Percentiles rank a stretch among this genome's conserved stretches.
Evolutionary conservation across 164 flowering plant genomes (phyloP).

Genomic region (Amborella trichopoda): DNA sequence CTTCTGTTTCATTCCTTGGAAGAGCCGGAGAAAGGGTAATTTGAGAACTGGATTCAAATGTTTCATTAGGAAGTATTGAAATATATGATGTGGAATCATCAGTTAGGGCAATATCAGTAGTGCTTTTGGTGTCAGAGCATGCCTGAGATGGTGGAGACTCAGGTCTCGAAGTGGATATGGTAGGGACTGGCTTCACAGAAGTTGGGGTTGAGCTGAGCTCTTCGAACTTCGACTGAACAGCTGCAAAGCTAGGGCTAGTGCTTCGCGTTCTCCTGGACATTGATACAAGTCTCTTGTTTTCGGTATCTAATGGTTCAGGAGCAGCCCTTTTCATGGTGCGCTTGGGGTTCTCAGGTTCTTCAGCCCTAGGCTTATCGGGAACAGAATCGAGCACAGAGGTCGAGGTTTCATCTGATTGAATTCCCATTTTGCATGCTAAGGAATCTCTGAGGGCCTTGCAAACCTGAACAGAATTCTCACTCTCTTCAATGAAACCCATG

Average conservation of each 20-base stretch:
- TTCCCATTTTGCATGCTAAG: constrained; percentile 8
- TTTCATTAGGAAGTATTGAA: constrained; percentile 30
- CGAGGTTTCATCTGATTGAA: constrained; percentile 13
- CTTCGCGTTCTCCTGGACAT: constrained; percentile 52
- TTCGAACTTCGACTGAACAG: constrained; percentile 73
- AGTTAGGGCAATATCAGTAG: constrained; percentile 18
- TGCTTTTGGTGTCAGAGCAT: constrained; percentile 13
- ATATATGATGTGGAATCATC: constrained; percentile 21
- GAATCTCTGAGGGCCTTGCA: constrained; percentile 1
- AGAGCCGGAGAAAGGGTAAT: constrained; percentile 78
- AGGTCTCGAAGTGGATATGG: constrained; percentile 20
- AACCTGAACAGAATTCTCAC: constrained; percentile 9
- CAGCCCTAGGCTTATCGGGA: constrained; percentile 20
- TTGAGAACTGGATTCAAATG: constrained; percentile 80
- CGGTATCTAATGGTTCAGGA: constrained; percentile 43
- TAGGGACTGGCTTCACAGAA: constrained; percentile 21
- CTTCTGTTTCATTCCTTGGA: constrained; percentile 54
- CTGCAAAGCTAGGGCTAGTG: constrained; percentile 56
- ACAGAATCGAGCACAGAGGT: constrained; percentile 8
- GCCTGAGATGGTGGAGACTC: constrained; percentile 17
- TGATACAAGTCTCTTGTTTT: constrained; percentile 29
- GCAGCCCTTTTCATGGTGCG: constrained; percentile 31
- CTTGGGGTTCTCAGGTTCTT: constrained; percentile 23
- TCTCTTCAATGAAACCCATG: constrained; percentile 5
- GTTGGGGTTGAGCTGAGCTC: constrained; percentile 39